Evolutionary conservation across 331 rosid species (phyloP), one percentile per base, ranked within the genome.

Genomic region (Quercus lobata): DNA sequence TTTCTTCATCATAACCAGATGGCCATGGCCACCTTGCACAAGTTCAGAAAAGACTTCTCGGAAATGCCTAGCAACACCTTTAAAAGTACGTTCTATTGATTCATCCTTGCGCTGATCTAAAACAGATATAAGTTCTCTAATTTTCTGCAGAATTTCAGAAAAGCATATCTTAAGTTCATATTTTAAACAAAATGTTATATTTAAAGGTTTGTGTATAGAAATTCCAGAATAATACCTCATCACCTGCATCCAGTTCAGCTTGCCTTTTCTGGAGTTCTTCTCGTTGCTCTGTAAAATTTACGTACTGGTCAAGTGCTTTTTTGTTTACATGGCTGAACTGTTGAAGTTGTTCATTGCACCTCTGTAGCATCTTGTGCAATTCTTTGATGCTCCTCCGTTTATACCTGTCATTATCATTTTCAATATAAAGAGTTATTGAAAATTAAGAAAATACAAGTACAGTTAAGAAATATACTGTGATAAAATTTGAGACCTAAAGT

Each of bases 21-120:
- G 86, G 57, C 99, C 99, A 84, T 88, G 90, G 65, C 98, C 99
- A 18, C 96, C 99, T 80, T 84, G 96, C 83, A 95, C 99, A 74
- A 95, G 99, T 79, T 95, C 94, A 16, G 99, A 90, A 82, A 95
- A 95, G 75, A 95, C 97, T 90, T 95, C 97, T 76, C 96, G 97
- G 77, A 95, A 95, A 90, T 95, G 96, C 93, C 92, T 86, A 46
- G 99, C 98, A 83, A 93, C 99, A 80, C 99, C 99, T 87, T 95
- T 95, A 87, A 95, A 95, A 78, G 98, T 95, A 56, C 98, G 98
- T 61, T 95, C 99, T 61, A 95, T 95, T 37, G 98, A 95, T 83
- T 93, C 99, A 61, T 95, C 99, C 83, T 95, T 95, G 83, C 98
- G 90, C 75, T 93, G 97, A 91, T 95, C 98, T 80, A 95, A 87